Evolutionary conservation across 2,329 filamentous ascomycete genomes (phyloP).

Genomic region (Myriosclerotinia scirpicola): DNA sequence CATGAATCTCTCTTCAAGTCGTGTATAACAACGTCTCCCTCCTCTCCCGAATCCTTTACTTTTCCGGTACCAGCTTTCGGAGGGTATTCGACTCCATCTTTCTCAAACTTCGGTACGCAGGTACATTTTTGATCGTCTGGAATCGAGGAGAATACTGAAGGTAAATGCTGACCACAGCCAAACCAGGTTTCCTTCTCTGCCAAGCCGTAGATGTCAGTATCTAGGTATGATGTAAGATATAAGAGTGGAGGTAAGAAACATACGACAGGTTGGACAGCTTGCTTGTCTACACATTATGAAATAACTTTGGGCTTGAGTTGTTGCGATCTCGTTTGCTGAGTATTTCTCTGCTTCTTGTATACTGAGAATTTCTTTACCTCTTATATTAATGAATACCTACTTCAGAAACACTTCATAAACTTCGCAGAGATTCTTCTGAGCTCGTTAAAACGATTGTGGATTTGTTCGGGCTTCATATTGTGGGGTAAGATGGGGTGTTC

Average conservation of each 20-base stretch:
- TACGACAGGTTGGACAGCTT: slow-evolving; percentile 52
- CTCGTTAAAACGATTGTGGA: not conserved
- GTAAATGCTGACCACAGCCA: slow-evolving; percentile 53
- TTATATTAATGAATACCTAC: not conserved
- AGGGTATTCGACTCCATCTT: slow-evolving; percentile 53
- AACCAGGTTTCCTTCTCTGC: slow-evolving; percentile 54
- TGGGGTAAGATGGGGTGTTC: not conserved
- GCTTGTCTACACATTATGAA: slow-evolving; percentile 53
- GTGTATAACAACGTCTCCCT: slow-evolving; percentile 20
- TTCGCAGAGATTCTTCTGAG: not conserved
- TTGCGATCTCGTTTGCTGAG: not conserved
- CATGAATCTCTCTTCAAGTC: slow-evolving; percentile 19
- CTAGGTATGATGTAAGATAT: slow-evolving; percentile 9
- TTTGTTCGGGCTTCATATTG: slow-evolving; percentile 8
- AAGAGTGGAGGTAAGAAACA: slow-evolving; percentile 29
- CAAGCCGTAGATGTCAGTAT: slow-evolving; percentile 31
- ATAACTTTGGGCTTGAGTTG: not conserved
- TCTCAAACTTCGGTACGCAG: slow-evolving; percentile 52
- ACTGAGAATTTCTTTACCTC: not conserved
- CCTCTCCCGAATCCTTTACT: slow-evolving; percentile 16
- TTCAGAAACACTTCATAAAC: not conserved
- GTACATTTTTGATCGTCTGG: slow-evolving; percentile 53
- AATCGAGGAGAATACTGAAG: slow-evolving; percentile 53
- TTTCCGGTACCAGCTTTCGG: slow-evolving; percentile 46
- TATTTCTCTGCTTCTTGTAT: not conserved